These are phyloP conservation scores for Eimeria mitis DNA, from an alignment of 169 alveolate genomes.

Conservation along the genomic window DNA sequence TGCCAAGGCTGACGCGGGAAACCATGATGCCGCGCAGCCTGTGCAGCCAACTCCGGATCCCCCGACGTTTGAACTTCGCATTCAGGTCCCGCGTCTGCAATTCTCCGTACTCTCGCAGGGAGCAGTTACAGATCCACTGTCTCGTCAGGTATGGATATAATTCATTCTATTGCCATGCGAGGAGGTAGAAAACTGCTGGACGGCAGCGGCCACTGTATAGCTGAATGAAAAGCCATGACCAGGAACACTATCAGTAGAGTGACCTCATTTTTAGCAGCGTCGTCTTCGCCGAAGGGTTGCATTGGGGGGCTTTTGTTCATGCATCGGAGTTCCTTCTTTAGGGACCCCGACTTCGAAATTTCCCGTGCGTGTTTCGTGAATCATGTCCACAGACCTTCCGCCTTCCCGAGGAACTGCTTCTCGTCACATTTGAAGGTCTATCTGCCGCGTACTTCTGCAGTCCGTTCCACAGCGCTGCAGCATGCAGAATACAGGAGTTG, in stretches of 20 bases:
- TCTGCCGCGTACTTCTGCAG: conserved; percentile 29
- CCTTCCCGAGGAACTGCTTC: conserved; percentile 66
- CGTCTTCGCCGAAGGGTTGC: not conserved
- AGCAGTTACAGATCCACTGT: conserved; percentile 33
- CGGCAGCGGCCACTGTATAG: not conserved
- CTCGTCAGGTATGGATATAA: conserved; percentile 28
- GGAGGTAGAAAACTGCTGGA: not conserved
- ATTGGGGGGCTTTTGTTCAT: not conserved
- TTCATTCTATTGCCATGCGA: not conserved
- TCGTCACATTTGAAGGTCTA: conserved; percentile 37
- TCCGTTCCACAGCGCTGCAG: conserved; percentile 51
- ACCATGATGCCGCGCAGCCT: not conserved
- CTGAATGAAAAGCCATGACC: not conserved
- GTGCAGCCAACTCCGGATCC: conserved; percentile 52
- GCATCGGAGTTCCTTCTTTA: not conserved
- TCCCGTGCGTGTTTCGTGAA: not conserved
- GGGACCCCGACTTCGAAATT: not conserved
- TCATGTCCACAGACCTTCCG: conserved; percentile 19
- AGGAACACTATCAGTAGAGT: not conserved
- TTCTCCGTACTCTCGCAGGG: conserved; percentile 42
- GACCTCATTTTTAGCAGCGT: not conserved
- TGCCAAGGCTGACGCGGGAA: not conserved
- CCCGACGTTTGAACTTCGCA: conserved; percentile 33
- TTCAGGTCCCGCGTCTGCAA: conserved; percentile 39
- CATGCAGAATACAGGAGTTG: conserved; percentile 66